Evolutionary conservation across 441 rosid species (phyloP).

Genomic region (Theobroma grandiflorum): DNA sequence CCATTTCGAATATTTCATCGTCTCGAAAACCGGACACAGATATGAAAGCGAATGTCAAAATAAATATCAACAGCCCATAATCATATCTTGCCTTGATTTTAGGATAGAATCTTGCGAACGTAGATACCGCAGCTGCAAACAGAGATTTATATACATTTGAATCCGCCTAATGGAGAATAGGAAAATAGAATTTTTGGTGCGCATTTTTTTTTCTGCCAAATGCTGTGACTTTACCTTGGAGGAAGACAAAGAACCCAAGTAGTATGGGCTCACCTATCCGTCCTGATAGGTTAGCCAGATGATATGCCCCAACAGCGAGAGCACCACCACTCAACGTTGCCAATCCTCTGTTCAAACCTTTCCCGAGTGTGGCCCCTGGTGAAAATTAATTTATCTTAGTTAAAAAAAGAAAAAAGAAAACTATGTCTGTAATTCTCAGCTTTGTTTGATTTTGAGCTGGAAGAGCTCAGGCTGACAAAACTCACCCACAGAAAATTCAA

Average conservation of each 20-base stretch:
- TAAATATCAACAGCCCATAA: conserved; percentile 70
- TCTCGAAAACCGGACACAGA: conserved; percentile 69
- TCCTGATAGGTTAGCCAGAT: conserved; percentile 60
- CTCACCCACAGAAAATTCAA: conserved; percentile 81
- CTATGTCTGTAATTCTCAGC: not conserved
- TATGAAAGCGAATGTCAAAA: conserved; percentile 72
- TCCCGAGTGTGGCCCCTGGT: conserved; percentile 80
- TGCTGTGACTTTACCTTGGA: conserved; percentile 49
- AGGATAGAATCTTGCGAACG: conserved; percentile 78
- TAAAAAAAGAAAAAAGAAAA: not conserved
- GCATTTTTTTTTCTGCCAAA: not conserved
- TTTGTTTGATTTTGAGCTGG: not conserved
- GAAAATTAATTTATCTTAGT: not conserved
- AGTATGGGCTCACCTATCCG: conserved; percentile 64
- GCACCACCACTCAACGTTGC: conserved; percentile 72
- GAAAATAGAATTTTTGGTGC: not conserved
- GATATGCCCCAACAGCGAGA: conserved; percentile 74
- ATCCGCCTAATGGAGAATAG: not conserved
- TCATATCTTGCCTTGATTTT: conserved; percentile 74
- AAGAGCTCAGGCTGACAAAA: not conserved
- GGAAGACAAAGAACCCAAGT: conserved; percentile 61
- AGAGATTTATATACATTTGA: not conserved
- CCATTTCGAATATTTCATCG: conserved; percentile 57
- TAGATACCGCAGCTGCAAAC: conserved; percentile 57
- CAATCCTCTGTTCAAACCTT: conserved; percentile 67